Evolutionary conservation across 768 basidiomycete genomes (phyloP).

Genomic region (Pisolithus sp.): DNA sequence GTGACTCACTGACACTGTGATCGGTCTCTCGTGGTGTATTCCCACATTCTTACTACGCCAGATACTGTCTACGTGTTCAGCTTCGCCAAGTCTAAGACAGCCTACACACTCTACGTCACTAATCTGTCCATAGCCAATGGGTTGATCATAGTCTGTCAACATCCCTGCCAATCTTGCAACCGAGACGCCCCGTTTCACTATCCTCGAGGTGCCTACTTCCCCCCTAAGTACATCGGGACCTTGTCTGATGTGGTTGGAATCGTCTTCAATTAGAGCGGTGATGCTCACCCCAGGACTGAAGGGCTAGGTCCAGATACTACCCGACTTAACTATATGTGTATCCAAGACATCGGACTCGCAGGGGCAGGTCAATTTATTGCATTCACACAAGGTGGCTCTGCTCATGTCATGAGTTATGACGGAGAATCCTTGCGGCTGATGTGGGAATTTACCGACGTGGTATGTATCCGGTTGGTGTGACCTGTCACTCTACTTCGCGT

Average conservation of each 20-base stretch:
- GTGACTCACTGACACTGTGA: background rate
- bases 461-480: too few relatives aligned
- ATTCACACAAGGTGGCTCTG: too few relatives aligned
- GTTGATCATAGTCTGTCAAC: conserved; percentile 39
- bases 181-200: conserved; percentile 30
- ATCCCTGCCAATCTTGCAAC: conserved; percentile 46
- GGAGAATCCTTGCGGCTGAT: too few relatives aligned
- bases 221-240: too few relatives aligned
- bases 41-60: too few relatives aligned
- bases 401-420: too few relatives aligned
- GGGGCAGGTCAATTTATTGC: conserved; percentile 44
- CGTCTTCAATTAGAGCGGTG: conserved; percentile 43
- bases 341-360: conserved; percentile 58
- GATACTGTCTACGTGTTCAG: too few relatives aligned
- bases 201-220: conserved; percentile 29
- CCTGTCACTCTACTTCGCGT: background rate
- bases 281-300: conserved; percentile 46
- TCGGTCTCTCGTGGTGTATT: too few relatives aligned
- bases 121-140: conserved; percentile 53
- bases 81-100: too few relatives aligned
- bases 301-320: conserved; percentile 37
- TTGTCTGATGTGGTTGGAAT: conserved; percentile 44
- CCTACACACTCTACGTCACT: conserved; percentile 65
- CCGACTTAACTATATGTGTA: conserved; percentile 25
- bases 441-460: too few relatives aligned